Percentiles rank a stretch among this genome's conserved stretches.
These are phyloP conservation scores for Chernovozyma aurita DNA, from an alignment of 1,139 yeast genomes.

Conservation along the genomic window DNA sequence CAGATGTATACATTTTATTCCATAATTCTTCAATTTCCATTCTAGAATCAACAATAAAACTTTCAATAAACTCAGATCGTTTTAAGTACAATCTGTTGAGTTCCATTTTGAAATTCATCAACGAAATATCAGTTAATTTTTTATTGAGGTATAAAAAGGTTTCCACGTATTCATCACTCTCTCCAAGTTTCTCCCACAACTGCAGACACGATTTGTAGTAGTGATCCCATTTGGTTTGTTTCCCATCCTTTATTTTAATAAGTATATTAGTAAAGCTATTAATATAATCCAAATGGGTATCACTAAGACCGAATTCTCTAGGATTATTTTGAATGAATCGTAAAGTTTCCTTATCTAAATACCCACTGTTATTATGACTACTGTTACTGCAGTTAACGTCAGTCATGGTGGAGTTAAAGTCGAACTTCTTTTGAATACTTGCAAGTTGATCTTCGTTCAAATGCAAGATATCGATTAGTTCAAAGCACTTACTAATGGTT, in stretches of 20 bases:
- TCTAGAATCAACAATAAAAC: slow-evolving; percentile 62
- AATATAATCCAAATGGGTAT: slow-evolving; percentile 30
- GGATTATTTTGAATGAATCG: slow-evolving; percentile 34
- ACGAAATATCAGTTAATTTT: slow-evolving; percentile 33
- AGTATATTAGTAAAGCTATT: slow-evolving; percentile 24
- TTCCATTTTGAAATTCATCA: slow-evolving; percentile 47
- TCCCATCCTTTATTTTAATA: slow-evolving; percentile 25
- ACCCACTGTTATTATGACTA: slow-evolving; percentile 12
- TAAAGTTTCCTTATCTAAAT: slow-evolving; percentile 36
- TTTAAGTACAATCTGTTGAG: slow-evolving; percentile 52
- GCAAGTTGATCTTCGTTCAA: slow-evolving; percentile 32
- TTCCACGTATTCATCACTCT: slow-evolving; percentile 30
- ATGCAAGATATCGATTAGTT: slow-evolving; percentile 24
- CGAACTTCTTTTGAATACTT: slow-evolving; percentile 28
- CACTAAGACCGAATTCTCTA: slow-evolving; percentile 36
- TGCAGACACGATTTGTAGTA: slow-evolving; percentile 33
- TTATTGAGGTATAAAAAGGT: slow-evolving; percentile 34
- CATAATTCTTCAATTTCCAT: slow-evolving; percentile 56
- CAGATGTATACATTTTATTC: slow-evolving; percentile 57
- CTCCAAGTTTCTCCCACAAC: slow-evolving; percentile 51
- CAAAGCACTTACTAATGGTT: slow-evolving; percentile 24
- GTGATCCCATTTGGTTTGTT: slow-evolving; percentile 30
- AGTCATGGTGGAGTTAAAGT: slow-evolving; percentile 8
- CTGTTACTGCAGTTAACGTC: slow-evolving; percentile 12
- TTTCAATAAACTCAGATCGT: slow-evolving; percentile 61